Base-by-base conservation (phyloP, 1,139 yeast species). In the Suhomyces bokatorum region DNA sequence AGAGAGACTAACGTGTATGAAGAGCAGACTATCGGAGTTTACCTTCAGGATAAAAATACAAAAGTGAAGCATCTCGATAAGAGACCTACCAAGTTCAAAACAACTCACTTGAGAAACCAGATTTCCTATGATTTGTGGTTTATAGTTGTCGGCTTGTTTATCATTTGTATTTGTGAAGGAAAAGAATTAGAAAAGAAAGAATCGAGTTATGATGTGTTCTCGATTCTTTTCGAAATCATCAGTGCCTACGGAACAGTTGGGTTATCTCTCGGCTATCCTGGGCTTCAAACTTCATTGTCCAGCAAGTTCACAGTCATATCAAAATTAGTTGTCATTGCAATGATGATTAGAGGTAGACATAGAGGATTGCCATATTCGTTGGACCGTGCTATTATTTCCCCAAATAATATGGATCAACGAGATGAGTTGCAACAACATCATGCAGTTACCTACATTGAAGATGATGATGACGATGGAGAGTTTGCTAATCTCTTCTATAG, bases 191-290 rank as follows among this genome's bases (percentile, higher is more conserved):
- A 75, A 42, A 57, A 68, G 3, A 63, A 67, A 28, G 67, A 71
- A 39, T 64, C 73, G 11, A 67, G 78, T 4, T 89, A 91, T 58
- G 72, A 81, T 10, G 79, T 88, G 15, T 93, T 91, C 64, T 72
- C 81, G 9, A 72, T 88, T 3, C 66, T 93, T 57, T 93, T 93
- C 66, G 99, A 93, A 62, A 82, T 90, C 48, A 87, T 89, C 5
- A 86, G 96, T 56, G 99, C 99, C 0, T 95, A 93, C 64, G 97
- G 97, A 63, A 91, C 97, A 0, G 98, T 91, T 37, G 99, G 99
- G 0, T 66, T 91, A 51, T 86, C 96, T 3, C 67, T 90, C 47
- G 99, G 99, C 0, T 90, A 81, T 54, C 87, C 95, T 0, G 70
- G 69, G 37, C 70, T 78, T 7, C 70, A 78, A 51, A 74, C 89